phyloP scores from a whole-genome alignment of 805 yeast genomes.

The Candida ipomoeae region DNA sequence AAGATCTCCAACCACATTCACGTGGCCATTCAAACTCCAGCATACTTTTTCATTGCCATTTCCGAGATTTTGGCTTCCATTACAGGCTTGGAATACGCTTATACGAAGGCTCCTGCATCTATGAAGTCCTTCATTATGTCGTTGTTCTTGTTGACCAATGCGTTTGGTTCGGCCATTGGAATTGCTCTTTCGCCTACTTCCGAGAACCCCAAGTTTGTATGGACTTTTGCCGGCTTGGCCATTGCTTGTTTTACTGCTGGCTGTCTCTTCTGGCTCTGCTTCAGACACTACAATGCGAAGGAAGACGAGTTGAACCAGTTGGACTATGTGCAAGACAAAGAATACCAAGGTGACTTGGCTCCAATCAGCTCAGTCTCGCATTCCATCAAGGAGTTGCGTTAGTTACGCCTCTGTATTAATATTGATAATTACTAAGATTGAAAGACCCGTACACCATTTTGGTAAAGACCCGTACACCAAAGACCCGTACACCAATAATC shows the following conservation, averaged over 20 bases:
- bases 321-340: slow-evolving; percentile 29
- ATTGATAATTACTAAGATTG: neutral
- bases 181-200: slow-evolving; percentile 67
- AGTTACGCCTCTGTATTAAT: neutral
- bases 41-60: slow-evolving; percentile 67
- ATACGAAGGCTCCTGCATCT: slow-evolving; percentile 71
- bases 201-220: slow-evolving; percentile 62
- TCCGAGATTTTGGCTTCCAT: slow-evolving; percentile 77
- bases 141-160: slow-evolving; percentile 63
- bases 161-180: slow-evolving; percentile 75
- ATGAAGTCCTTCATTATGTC: slow-evolving; percentile 67
- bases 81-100: slow-evolving; percentile 81
- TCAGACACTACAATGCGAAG: slow-evolving; percentile 48
- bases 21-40: slow-evolving; percentile 68
- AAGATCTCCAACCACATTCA: slow-evolving; percentile 52
- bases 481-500: too few species aligned
- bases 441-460: neutral
- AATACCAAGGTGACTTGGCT: slow-evolving; percentile 6
- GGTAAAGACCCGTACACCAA: too few species aligned
- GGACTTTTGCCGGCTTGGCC: slow-evolving; percentile 66
- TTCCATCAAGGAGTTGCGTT: slow-evolving; percentile 13
- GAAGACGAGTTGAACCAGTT: slow-evolving; percentile 58
- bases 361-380: slow-evolving; percentile 16
- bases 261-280: slow-evolving; percentile 54
- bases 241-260: slow-evolving; percentile 59